These are phyloP conservation scores for Friedmanniomyces simplex DNA, from an alignment of 495 filamentous ascomycete genomes.

Conservation along the genomic window DNA sequence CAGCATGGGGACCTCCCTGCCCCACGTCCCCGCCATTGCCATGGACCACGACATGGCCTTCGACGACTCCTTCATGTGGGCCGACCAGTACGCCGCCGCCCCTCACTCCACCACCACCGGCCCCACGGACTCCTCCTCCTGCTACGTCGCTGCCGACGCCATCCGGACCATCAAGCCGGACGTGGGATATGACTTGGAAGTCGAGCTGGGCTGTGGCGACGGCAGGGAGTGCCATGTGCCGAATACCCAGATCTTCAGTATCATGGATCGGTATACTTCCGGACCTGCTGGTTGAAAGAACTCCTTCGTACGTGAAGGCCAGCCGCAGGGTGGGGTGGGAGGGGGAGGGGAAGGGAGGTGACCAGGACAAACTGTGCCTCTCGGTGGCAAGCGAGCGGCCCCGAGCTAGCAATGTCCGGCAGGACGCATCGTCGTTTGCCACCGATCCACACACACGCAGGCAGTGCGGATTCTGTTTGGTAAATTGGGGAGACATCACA, in stretches of 20 bases:
- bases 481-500: no score
- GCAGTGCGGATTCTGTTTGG: no score
- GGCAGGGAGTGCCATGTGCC: constrained; percentile 33
- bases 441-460: no score
- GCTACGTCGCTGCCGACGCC: constrained; percentile 27
- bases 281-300: not conserved
- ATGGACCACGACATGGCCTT: constrained; percentile 17
- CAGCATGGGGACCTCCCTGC: not conserved
- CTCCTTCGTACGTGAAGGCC: no score
- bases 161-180: constrained; percentile 28
- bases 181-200: constrained; percentile 29
- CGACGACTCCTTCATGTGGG: constrained; percentile 11
- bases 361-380: no score
- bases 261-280: constrained; percentile 31
- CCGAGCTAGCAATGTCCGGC: no score
- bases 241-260: constrained; percentile 34
- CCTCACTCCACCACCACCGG: not conserved
- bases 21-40: not conserved
- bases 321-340: no score
- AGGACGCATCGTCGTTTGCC: no score
- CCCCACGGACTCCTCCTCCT: constrained; percentile 23
- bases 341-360: no score
- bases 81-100: not conserved
- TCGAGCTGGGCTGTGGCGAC: constrained; percentile 35
- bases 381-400: no score